A percentile compares a stretch with the other conserved stretches of the same genome.
Evolutionary conservation across 2,329 filamentous ascomycete species (phyloP).

Genomic region (Aureobasidium sp.): DNA sequence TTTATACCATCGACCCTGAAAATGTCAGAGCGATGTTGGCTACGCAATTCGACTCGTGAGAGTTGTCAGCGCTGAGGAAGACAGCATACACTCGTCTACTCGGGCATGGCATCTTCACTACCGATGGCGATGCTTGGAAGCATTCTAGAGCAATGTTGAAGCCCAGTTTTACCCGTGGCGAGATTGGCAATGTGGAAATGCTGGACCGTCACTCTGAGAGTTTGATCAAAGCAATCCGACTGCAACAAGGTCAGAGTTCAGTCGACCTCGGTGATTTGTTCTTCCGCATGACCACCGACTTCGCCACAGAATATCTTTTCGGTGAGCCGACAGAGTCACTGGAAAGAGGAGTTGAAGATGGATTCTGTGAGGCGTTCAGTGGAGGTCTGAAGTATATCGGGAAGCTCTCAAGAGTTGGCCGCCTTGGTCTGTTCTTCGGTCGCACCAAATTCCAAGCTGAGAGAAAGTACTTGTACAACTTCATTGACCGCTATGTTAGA

Average conservation of each 20-base stretch:
- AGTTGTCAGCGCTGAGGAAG: constrained; percentile 23
- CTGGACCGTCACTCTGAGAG: constrained; percentile 51
- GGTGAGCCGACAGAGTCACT: constrained; percentile 33
- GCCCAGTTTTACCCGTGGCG: constrained; percentile 45
- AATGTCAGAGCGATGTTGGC: constrained; percentile 34
- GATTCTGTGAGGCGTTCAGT: constrained; percentile 15
- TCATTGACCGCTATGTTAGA: constrained; percentile 15
- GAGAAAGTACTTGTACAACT: constrained; percentile 8
- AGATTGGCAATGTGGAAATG: constrained; percentile 43
- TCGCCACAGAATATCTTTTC: constrained; percentile 56
- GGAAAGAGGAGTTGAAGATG: constrained; percentile 6
- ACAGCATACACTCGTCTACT: constrained; percentile 18
- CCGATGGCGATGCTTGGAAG: constrained; percentile 28
- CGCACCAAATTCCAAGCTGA: constrained; percentile 13
- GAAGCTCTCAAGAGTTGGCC: constrained; percentile 12
- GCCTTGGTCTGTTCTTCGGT: constrained; percentile 13
- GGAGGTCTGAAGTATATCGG: not conserved
- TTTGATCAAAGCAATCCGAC: too few relatives aligned
- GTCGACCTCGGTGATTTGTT: constrained; percentile 55
- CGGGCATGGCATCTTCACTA: constrained; percentile 32
- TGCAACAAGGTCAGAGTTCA: too few relatives aligned
- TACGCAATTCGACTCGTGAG: constrained; percentile 32
- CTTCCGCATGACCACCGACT: constrained; percentile 55
- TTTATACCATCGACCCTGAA: constrained; percentile 26
- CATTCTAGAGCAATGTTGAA: constrained; percentile 33